These are phyloP conservation scores for Ganoderma boninense DNA, from an alignment of 1,284 basidiomycete genomes.

Conservation along the genomic window DNA sequence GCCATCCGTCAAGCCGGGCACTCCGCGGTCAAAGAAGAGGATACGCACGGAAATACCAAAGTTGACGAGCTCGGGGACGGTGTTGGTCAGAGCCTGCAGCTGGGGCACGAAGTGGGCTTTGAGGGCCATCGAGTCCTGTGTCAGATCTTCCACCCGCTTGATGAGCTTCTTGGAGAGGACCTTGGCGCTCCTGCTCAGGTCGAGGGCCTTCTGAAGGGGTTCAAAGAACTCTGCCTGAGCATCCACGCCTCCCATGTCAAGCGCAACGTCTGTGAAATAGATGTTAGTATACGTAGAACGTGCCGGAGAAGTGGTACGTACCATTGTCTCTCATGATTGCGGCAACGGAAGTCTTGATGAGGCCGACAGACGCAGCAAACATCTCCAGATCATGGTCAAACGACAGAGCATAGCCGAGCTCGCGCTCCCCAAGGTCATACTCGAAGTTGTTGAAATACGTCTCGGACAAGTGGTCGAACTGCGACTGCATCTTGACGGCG, in stretches of 20 bases:
- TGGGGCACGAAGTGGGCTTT: slow-evolving; percentile 75
- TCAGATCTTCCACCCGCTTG: slow-evolving; percentile 84
- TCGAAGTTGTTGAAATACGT: slow-evolving; percentile 84
- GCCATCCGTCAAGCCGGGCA: neutral
- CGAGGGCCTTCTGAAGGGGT: slow-evolving; percentile 83
- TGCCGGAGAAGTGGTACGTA: slow-evolving; percentile 39
- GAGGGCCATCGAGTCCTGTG: slow-evolving; percentile 74
- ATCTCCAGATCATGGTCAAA: slow-evolving; percentile 93
- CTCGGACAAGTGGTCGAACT: slow-evolving; percentile 91
- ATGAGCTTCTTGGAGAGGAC: slow-evolving; percentile 86
- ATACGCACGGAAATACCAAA: slow-evolving; percentile 84
- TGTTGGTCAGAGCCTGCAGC: slow-evolving; percentile 74
- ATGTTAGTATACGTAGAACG: neutral
- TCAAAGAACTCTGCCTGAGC: slow-evolving; percentile 78
- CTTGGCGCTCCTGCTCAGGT: slow-evolving; percentile 85
- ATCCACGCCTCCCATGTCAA: slow-evolving; percentile 79
- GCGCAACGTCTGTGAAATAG: slow-evolving; percentile 62
- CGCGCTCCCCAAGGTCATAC: slow-evolving; percentile 88
- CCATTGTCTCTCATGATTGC: slow-evolving; percentile 80
- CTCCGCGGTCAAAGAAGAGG: too few species aligned
- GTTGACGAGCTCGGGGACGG: slow-evolving; percentile 85
- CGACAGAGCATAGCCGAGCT: slow-evolving; percentile 81
- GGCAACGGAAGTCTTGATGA: slow-evolving; percentile 86
- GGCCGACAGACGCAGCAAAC: slow-evolving; percentile 88
- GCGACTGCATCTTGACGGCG: slow-evolving; percentile 87